These are phyloP conservation scores for Scutellaria galericulata DNA, from an alignment of 257 asterid species.

Conservation along the genomic window DNA sequence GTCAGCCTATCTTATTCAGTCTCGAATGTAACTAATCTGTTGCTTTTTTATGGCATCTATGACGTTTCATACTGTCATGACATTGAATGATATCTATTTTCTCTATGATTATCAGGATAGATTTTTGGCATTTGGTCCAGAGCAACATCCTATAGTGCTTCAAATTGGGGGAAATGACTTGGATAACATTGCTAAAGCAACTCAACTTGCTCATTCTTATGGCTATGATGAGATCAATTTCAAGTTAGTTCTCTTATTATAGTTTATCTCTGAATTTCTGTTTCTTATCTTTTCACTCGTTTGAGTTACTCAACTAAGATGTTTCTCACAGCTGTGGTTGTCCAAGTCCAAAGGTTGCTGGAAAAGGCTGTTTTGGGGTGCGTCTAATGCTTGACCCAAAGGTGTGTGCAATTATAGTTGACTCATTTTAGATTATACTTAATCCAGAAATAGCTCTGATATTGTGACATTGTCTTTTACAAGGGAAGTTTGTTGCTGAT, in stretches of 20 bases:
- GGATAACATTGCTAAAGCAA: constrained; percentile 85
- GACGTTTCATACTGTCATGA: constrained; percentile 21
- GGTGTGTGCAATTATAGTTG: constrained; percentile 54
- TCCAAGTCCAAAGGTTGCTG: constrained; percentile 96
- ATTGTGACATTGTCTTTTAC: constrained; percentile 46
- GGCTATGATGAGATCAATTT: constrained; percentile 96
- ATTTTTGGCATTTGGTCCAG: constrained; percentile 84
- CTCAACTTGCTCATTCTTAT: constrained; percentile 79
- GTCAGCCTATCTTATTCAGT: constrained; percentile 20
- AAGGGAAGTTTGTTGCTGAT: constrained; percentile 95
- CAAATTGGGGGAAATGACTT: constrained; percentile 94
- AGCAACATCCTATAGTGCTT: constrained; percentile 96
- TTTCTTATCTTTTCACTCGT: constrained; percentile 18
- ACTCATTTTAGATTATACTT: constrained; percentile 19
- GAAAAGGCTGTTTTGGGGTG: constrained; percentile 96
- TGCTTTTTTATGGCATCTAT: constrained; percentile 21
- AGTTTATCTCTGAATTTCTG: constrained; percentile 13
- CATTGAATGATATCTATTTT: constrained; percentile 37
- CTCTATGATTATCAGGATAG: constrained; percentile 66
- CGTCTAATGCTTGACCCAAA: constrained; percentile 97
- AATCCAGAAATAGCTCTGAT: constrained; percentile 47
- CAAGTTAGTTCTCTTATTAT: constrained; percentile 59
- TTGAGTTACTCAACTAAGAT: constrained; percentile 36
- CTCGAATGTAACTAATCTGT: constrained; percentile 3
- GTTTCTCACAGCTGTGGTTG: constrained; percentile 81